These are phyloP conservation scores for Fusarium goolgardi DNA, from an alignment of 2,329 filamentous ascomycete genomes.

Conservation along the genomic window DNA sequence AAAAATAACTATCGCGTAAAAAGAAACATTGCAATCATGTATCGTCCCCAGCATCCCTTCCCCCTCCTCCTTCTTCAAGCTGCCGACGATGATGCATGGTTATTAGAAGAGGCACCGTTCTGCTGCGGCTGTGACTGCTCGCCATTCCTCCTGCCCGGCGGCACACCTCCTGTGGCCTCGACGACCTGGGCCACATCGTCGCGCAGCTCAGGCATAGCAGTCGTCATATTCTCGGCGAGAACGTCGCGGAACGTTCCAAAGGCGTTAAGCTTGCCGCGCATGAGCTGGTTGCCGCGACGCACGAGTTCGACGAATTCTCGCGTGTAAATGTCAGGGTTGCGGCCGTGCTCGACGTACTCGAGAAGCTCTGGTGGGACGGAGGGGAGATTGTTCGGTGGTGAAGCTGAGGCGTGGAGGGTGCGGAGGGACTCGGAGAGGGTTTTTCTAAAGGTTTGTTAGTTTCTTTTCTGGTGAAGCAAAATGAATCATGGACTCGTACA, in stretches of 20 bases:
- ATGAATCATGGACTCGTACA: constrained; percentile 51
- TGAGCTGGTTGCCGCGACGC: constrained; percentile 72
- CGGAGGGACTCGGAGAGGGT: constrained; percentile 56
- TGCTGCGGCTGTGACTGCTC: constrained; percentile 22
- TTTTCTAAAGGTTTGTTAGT: constrained; percentile 49
- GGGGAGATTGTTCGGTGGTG: constrained; percentile 59
- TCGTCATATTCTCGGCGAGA: constrained; percentile 67
- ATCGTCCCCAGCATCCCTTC: neutral
- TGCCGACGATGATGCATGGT: constrained; percentile 16
- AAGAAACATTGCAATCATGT: constrained; percentile 1
- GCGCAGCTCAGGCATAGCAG: constrained; percentile 69
- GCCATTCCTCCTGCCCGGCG: constrained; percentile 24
- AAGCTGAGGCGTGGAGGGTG: constrained; percentile 55
- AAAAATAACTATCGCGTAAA: neutral
- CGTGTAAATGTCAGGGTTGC: constrained; percentile 80
- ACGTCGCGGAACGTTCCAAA: constrained; percentile 72
- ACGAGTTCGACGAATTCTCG: constrained; percentile 78
- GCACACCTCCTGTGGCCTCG: constrained; percentile 56
- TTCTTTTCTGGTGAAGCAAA: neutral
- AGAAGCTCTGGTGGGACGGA: constrained; percentile 71
- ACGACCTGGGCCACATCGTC: constrained; percentile 65
- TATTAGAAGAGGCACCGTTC: constrained; percentile 24
- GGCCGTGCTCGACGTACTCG: constrained; percentile 76
- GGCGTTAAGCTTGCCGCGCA: constrained; percentile 72
- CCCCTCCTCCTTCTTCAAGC: neutral